Evolutionary conservation across 805 yeast species (phyloP), one percentile per base, ranked within the genome.

Genomic region (Candida verbasci): DNA sequence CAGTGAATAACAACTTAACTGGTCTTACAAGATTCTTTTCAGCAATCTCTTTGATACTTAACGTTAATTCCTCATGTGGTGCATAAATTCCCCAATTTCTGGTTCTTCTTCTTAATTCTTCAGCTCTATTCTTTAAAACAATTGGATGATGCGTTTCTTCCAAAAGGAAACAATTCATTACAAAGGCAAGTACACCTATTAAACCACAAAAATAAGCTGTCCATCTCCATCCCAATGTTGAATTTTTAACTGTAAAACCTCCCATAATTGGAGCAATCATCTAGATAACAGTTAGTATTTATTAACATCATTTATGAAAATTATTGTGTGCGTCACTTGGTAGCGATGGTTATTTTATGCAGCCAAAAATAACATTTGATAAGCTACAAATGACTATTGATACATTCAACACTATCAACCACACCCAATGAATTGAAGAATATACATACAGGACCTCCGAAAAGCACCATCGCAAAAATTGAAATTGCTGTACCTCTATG

Each of bases 401-500:
- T n/a, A n/a, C n/a, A n/a, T n/a, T n/a, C n/a, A n/a, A n/a, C n/a
- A n/a, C n/a, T n/a, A n/a, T n/a, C n/a, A n/a, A n/a, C n/a, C n/a
- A n/a, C n/a, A n/a, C n/a, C n/a, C n/a, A n/a, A n/a, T 17, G 14
- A 27, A 17, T 10, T 8, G 10, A 6, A 6, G 21, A 18, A 18
- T 6, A 29, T 21, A 30, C 33, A 11, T 30, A 33, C 29, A 15
- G 96, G 96, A 40, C 94, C 93, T 46, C 66, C 68, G 40, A 85
- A 83, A 24, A 86, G 86, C 31, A 81, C 77, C 64, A 84, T 70
- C 1, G 86, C 69, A 49, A 87, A 88, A 12, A 82, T 44, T 8
- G 81, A 67, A 48, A 86, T 68, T 14, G 95, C 94, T 34, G 70
- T 73, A 48, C 96, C 96, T 61, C 96, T 76, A 17, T 68, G 53